A percentile compares a stretch with the other conserved stretches of the same genome.
These are phyloP conservation scores for Urtica urens DNA, from an alignment of 306 rosid genomes.

Conservation along the genomic window DNA sequence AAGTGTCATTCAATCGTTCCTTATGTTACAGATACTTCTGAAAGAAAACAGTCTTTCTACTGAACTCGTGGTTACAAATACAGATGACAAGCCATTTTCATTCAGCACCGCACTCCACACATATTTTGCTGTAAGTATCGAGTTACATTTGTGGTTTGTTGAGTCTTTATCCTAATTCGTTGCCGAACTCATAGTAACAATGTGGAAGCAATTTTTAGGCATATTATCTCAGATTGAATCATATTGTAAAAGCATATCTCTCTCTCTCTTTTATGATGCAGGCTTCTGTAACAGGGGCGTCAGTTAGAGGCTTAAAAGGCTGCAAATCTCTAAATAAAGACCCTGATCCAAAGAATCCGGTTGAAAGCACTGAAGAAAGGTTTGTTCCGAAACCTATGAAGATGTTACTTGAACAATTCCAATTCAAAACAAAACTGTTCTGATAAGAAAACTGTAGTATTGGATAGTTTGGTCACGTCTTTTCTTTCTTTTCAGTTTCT, in stretches of 20 bases:
- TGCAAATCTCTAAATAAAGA: constrained; percentile 69
- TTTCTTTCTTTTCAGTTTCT: not conserved
- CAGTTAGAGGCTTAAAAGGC: constrained; percentile 77
- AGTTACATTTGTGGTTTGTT: constrained; percentile 1
- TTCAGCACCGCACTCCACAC: constrained; percentile 85
- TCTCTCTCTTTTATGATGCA: constrained; percentile 21
- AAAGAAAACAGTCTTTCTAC: constrained; percentile 61
- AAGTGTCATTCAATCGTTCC: constrained; percentile 8
- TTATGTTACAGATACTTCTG: constrained; percentile 50
- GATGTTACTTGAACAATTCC: too few species aligned
- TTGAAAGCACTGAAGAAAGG: constrained; percentile 92
- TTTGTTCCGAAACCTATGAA: constrained; percentile 22
- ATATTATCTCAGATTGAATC: too few species aligned
- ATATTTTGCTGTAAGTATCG: constrained; percentile 65
- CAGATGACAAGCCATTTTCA: constrained; percentile 71
- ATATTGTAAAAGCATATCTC: not conserved
- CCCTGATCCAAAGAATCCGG: constrained; percentile 80
- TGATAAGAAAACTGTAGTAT: too few species aligned
- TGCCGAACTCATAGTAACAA: not conserved
- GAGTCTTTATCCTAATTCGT: constrained; percentile 11
- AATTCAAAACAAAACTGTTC: too few species aligned
- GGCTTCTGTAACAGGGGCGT: constrained; percentile 73
- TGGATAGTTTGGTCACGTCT: not conserved
- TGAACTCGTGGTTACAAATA: constrained; percentile 57
- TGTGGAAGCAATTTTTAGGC: not conserved